Percentiles rank a stretch among this genome's conserved stretches.
Conservation (phyloP, 306 rosid species). For the Quercus wislizeni region DNA sequence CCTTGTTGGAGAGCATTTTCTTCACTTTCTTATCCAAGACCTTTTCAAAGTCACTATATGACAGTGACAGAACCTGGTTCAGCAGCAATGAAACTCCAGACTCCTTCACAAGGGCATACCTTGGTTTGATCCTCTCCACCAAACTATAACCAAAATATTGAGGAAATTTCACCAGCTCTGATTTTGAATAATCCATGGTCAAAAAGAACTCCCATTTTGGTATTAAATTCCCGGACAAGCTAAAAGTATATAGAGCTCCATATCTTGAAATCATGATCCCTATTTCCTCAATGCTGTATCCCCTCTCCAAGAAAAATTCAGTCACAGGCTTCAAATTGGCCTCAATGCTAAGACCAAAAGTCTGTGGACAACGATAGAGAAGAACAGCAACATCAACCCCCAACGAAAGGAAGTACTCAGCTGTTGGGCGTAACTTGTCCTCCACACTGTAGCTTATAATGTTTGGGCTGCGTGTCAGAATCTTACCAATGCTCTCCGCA, state of each 20-base stretch:
- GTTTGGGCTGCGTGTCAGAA: conserved; percentile 76
- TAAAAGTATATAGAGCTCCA: conserved; percentile 68
- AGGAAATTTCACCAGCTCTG: conserved; percentile 83
- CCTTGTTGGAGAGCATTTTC: conserved; percentile 36
- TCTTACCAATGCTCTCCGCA: conserved; percentile 65
- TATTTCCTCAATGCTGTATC: conserved; percentile 66
- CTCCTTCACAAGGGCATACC: conserved; percentile 59
- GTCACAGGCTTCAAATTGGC: conserved; percentile 77
- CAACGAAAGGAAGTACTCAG: conserved; percentile 65
- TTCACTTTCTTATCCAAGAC: conserved; percentile 53
- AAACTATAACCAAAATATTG: conserved; percentile 85
- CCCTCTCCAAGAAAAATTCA: conserved; percentile 68
- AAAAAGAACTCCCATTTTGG: conserved; percentile 88
- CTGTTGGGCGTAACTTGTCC: conserved; percentile 83
- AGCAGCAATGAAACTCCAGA: conserved; percentile 60
- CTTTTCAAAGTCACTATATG: conserved; percentile 44
- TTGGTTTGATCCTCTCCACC: conserved; percentile 78
- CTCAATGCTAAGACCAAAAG: conserved; percentile 83
- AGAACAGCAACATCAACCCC: conserved; percentile 83
- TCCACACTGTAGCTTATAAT: conserved; percentile 79
- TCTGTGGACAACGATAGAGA: conserved; percentile 60
- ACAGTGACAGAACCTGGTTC: conserved; percentile 74
- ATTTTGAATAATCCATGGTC: conserved; percentile 62
- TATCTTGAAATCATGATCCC: conserved; percentile 81
- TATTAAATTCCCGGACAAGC: conserved; percentile 60